phyloP scores from a whole-genome alignment of 345 rosid genomes.

The Eucalyptus albens region DNA sequence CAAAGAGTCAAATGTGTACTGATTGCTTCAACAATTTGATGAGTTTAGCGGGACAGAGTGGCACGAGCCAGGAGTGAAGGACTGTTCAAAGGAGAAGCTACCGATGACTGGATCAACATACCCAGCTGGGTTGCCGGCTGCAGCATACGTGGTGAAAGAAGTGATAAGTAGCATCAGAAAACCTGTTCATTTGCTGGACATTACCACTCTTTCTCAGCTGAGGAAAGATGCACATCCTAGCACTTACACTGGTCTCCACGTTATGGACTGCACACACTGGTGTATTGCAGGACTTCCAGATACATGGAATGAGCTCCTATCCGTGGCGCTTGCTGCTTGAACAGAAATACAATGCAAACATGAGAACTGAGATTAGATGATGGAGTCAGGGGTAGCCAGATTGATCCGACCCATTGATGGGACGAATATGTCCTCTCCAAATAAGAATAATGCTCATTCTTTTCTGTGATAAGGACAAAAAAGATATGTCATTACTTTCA shows the following conservation, averaged over 20 bases:
- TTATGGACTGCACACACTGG: slow-evolving; percentile 79
- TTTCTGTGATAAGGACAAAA: background rate
- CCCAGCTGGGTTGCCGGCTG: slow-evolving; percentile 20
- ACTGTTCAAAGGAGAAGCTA: slow-evolving; percentile 26
- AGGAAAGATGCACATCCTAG: slow-evolving; percentile 69
- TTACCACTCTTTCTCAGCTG: slow-evolving; percentile 51
- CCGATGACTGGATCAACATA: slow-evolving; percentile 32
- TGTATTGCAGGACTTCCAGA: slow-evolving; percentile 57
- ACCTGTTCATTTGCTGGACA: slow-evolving; percentile 43
- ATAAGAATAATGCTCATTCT: background rate
- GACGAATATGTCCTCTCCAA: background rate
- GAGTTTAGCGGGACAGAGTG: slow-evolving; percentile 38
- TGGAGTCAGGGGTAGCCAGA: background rate
- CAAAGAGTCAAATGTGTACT: background rate
- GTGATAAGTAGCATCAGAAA: slow-evolving; percentile 22
- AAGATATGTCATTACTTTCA: background rate
- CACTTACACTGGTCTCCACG: slow-evolving; percentile 27
- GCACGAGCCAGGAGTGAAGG: slow-evolving; percentile 36
- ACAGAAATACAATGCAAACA: background rate
- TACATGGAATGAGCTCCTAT: slow-evolving; percentile 54
- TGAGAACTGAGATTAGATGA: background rate
- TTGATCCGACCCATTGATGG: background rate
- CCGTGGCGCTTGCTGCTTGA: slow-evolving; percentile 13
- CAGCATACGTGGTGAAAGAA: slow-evolving; percentile 21
- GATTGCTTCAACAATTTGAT: background rate